Evolutionary conservation across 2,329 filamentous ascomycete species (phyloP).

Genomic region (Coniella vitis): DNA sequence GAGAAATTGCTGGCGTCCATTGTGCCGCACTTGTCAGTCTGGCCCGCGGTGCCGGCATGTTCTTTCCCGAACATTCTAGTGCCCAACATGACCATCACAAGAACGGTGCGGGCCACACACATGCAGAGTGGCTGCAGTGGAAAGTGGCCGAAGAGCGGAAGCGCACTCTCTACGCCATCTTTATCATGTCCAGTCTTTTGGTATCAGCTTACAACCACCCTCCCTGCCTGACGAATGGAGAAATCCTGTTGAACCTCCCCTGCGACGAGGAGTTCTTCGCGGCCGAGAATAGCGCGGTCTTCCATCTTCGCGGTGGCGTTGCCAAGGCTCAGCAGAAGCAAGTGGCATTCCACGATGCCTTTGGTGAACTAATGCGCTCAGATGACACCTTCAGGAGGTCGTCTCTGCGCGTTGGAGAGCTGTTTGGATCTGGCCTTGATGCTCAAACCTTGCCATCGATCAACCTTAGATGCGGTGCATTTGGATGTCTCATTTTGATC

Average conservation of each 20-base stretch:
- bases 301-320: constrained; percentile 69
- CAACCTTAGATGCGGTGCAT: constrained; percentile 76
- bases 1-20: constrained; percentile 88
- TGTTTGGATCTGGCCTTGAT: constrained; percentile 40
- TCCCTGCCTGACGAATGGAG: constrained; percentile 86
- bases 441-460: constrained; percentile 46
- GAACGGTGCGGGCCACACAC: constrained; percentile 53
- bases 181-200: constrained; percentile 82
- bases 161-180: constrained; percentile 84
- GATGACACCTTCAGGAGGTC: constrained; percentile 56
- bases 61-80: constrained; percentile 39
- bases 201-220: constrained; percentile 91
- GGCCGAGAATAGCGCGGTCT: constrained; percentile 75
- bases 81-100: constrained; percentile 45
- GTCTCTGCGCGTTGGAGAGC: constrained; percentile 30
- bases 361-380: constrained; percentile 73
- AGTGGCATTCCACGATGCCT: constrained; percentile 72
- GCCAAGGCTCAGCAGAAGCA: constrained; percentile 62
- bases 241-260: constrained; percentile 81
- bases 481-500: constrained; percentile 86
- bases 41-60: constrained; percentile 77
- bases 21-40: constrained; percentile 86
- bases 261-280: constrained; percentile 90
- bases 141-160: constrained; percentile 85
- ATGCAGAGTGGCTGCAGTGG: constrained; percentile 83